phyloP scores from a whole-genome alignment of 2,329 filamentous ascomycete genomes.

The Huntiella moniliformis region DNA sequence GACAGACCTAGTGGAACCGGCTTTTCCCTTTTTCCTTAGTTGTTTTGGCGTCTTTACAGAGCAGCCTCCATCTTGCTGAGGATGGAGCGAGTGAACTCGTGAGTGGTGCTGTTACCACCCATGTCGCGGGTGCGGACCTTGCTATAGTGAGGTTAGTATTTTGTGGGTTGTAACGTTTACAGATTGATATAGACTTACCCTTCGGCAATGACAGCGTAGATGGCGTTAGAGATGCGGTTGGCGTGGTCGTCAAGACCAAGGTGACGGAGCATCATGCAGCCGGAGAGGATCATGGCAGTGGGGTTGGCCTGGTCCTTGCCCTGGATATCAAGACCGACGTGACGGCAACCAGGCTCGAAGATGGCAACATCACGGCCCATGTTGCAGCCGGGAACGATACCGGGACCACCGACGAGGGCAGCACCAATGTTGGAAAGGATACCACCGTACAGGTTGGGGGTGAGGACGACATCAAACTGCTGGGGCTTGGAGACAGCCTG shows the following conservation, averaged over 20 bases:
- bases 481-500: conserved; percentile 91
- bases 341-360: conserved; percentile 96
- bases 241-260: conserved; percentile 94
- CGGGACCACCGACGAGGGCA: conserved; percentile 87
- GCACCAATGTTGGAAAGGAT: conserved; percentile 98
- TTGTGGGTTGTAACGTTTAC: not conserved
- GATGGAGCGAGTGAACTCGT: conserved; percentile 89
- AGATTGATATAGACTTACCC: conserved; percentile 40
- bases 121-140: conserved; percentile 84
- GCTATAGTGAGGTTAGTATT: conserved; percentile 33
- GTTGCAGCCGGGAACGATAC: conserved; percentile 96
- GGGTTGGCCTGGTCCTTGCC: conserved; percentile 99
- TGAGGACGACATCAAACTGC: conserved; percentile 99
- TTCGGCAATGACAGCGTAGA: conserved; percentile 64
- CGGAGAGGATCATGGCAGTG: conserved; percentile 83
- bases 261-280: conserved; percentile 93
- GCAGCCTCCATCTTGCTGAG: conserved; percentile 75
- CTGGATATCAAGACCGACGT: conserved; percentile 98
- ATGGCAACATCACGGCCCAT: conserved; percentile 97
- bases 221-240: conserved; percentile 86
- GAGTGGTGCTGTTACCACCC: conserved; percentile 75
- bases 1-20: no score
- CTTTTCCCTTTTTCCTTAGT: no score
- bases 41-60: conserved; percentile 5
- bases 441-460: conserved; percentile 98